phyloP scores from a whole-genome alignment of 1,139 yeast genomes.

The Lodderomyces margitis region DNA sequence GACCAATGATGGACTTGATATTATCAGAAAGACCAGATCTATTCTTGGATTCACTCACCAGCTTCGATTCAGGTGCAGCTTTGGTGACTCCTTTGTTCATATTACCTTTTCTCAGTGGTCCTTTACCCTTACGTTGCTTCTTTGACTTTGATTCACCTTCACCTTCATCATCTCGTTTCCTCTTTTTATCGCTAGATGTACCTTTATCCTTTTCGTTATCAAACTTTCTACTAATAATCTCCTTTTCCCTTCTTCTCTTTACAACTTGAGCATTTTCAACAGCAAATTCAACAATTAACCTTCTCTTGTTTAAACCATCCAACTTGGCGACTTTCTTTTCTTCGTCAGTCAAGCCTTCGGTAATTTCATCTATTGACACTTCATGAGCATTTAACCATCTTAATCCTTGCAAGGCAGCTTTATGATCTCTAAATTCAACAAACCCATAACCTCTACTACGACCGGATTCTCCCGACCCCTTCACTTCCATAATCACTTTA shows the following conservation, averaged over 20 bases:
- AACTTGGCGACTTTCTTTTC: constrained; percentile 53
- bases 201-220: constrained; percentile 14
- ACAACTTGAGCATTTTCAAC: constrained; percentile 92
- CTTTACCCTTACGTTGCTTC: constrained; percentile 20
- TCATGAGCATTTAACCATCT: constrained; percentile 97
- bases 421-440: constrained; percentile 89
- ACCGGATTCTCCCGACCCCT: constrained; percentile 83
- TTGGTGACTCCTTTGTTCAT: constrained; percentile 38
- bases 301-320: constrained; percentile 62
- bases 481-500: constrained; percentile 87
- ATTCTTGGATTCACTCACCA: constrained; percentile 17
- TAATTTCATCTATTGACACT: constrained; percentile 67
- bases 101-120: constrained; percentile 41
- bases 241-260: constrained; percentile 80
- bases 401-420: constrained; percentile 90
- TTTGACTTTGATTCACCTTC: constrained; percentile 17
- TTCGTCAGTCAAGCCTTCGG: constrained; percentile 71
- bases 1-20: constrained; percentile 61
- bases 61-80: constrained; percentile 13
- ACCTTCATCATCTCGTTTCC: constrained; percentile 23
- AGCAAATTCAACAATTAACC: constrained; percentile 92
- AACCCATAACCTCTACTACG: constrained; percentile 97
- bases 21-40: constrained; percentile 51
- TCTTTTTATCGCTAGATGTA: constrained; percentile 10
- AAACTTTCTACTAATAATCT: constrained; percentile 44